Evolutionary conservation across 2,329 filamentous ascomycete species (phyloP), one percentile per base, ranked within the genome.

Genomic region (Diaporthe vexans): DNA sequence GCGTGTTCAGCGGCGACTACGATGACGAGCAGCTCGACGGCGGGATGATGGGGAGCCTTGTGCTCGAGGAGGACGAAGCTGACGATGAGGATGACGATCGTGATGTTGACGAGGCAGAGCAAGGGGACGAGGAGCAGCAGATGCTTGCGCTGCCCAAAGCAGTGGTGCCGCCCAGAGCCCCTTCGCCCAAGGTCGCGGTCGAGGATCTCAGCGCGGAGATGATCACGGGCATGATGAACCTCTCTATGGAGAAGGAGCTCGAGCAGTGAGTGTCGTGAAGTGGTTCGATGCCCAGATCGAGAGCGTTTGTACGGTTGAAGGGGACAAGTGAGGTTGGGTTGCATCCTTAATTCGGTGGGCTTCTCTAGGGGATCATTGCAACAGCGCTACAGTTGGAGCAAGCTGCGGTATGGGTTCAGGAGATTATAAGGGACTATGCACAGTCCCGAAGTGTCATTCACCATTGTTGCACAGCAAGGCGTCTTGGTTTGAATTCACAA

Each of bases 161-260:
- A 51, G 40, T n/a, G 51, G 26, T 51, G 17, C 58, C 59, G 46
- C 51, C 74, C 29, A 57, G 72, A 48, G 46, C 75, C 13, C 56
- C 71, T 10, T 74, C 63, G 11, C 76, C 77, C 6, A 78, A 74
- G 21, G 74, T 78, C 1, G 78, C 79, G 1, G 80, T 85, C 8
- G 82, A 86, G 75, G 90, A 92, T 77, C 72, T 86, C 15, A 83
- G 85, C 71, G 90, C 89, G 3, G 89, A 92, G 80, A 77, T 90
- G 37, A 91, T 92, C 71, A 91, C 90, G 24, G 90, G 90, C 72
- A 81, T 92, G 82, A 86, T 87, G 82, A 85, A 89, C 75, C 80
- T 92, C 69, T 83, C 84, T 69, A 76, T 90, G 48, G 85, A 87
- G 74, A 84, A 85, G 78, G 83, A 82, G 70, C 77, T 75, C 68